Evolutionary conservation across 805 yeast species (phyloP).

Genomic region (Starmerella tilneyi): DNA sequence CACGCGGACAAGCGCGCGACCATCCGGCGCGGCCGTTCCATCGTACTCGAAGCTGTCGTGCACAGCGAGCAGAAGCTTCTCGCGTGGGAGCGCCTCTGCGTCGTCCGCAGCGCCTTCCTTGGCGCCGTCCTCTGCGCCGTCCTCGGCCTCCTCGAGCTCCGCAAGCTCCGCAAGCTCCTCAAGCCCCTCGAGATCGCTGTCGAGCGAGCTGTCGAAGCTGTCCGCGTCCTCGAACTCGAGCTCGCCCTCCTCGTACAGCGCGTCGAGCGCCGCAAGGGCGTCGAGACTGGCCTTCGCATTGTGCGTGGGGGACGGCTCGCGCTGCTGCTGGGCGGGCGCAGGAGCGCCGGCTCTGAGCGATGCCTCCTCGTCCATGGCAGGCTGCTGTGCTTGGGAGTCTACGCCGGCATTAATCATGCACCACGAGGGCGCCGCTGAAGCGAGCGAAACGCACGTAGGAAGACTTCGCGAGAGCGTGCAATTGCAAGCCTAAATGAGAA

Average conservation of each 20-base stretch:
- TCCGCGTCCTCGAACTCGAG: background rate
- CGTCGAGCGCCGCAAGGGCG: conserved; percentile 2
- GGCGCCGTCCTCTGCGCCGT: conserved; percentile 8
- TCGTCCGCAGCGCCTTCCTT: conserved; percentile 21
- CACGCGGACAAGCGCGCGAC: conserved; percentile 20
- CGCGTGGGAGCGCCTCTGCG: conserved; percentile 13
- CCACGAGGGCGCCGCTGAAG: too few relatives aligned
- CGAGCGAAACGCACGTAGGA: too few relatives aligned
- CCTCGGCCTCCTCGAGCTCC: conserved; percentile 23
- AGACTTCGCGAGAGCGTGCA: too few relatives aligned
- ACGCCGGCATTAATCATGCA: too few relatives aligned
- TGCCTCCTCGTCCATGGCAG: too few relatives aligned
- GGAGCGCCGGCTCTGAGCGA: too few relatives aligned
- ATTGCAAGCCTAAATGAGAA: too few relatives aligned
- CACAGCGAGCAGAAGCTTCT: conserved; percentile 22
- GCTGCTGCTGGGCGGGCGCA: background rate
- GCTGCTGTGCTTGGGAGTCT: too few relatives aligned
- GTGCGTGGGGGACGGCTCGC: background rate
- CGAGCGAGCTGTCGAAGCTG: conserved; percentile 19
- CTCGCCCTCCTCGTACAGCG: conserved; percentile 10
- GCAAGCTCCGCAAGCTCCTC: conserved; percentile 33
- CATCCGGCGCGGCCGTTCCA: conserved; percentile 14
- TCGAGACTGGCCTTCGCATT: too few relatives aligned
- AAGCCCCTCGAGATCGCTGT: conserved; percentile 53
- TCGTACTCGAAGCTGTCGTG: conserved; percentile 23